A percentile compares a stretch with the other conserved stretches of the same genome.
Evolutionary conservation across 148 eudicot genomes (phyloP).

Genomic region (Euryodendron excelsum): DNA sequence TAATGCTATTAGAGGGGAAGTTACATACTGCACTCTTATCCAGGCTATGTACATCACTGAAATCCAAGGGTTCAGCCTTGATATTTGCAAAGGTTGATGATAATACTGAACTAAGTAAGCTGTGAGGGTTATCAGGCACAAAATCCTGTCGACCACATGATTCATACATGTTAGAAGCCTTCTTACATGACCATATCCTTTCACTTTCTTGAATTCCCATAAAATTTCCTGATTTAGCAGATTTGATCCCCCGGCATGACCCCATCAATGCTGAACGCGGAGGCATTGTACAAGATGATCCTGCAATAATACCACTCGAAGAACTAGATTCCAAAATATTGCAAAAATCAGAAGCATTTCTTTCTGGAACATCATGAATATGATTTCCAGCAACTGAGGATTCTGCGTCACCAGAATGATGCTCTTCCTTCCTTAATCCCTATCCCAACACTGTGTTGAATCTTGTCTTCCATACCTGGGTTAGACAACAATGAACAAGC

Average conservation of each 20-base stretch:
- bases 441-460: constrained; percentile 20
- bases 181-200: constrained; percentile 14
- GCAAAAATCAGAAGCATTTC: constrained; percentile 20
- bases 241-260: constrained; percentile 10
- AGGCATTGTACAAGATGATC: constrained; percentile 12
- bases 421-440: constrained; percentile 24
- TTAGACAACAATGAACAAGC: constrained; percentile 20
- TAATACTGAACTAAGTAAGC: constrained; percentile 23
- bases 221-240: constrained; percentile 21
- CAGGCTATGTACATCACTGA: constrained; percentile 13
- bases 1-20: constrained; percentile 14
- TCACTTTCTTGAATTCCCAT: constrained; percentile 8
- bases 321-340: constrained; percentile 17
- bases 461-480: constrained; percentile 9
- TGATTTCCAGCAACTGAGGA: constrained; percentile 15
- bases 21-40: constrained; percentile 19
- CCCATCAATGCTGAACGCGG: constrained; percentile 12
- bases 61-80: constrained; percentile 54
- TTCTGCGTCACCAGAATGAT: constrained; percentile 24
- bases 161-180: constrained; percentile 5
- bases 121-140: constrained; percentile 17
- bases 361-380: constrained; percentile 2
- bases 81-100: constrained; percentile 30
- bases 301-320: constrained; percentile 20
- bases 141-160: constrained; percentile 25